Evolutionary conservation across 2,329 filamentous ascomycete genomes (phyloP), one percentile per base, ranked within the genome.

Genomic region (Penicillium olsonii): DNA sequence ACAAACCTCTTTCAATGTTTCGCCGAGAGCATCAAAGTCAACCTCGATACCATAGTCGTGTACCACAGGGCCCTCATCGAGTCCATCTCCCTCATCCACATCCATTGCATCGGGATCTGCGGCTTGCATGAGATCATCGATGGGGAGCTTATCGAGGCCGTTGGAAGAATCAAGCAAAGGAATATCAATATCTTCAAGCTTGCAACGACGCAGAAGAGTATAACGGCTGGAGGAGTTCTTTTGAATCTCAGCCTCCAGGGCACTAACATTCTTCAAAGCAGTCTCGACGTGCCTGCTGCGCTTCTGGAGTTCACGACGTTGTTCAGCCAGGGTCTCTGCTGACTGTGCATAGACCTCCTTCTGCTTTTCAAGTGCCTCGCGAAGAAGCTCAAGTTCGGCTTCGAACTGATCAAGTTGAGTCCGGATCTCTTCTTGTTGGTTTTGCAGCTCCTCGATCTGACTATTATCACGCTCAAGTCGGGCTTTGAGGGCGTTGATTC

Each of bases 11-110:
- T 89, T 89, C 26, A 96, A 77, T 37, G 95, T 89, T 12, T 92
- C 88, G 40, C 91, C 87, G 5, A 99, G 80, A 27, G 82, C 80
- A 39, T 87, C 83, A 71, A 95, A 99, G 70, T 96, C 85, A 45
- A 96, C 83, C 49, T 90, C 85, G 59, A 99, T 96, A 46, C 94
- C 94, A 65, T 96, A 91, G 67, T 97, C 90, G 56, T 95, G 86
- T 54, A 92, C 80, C 31, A 84, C 82, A 44, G 86, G 82, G 41
- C 81, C 79, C 65, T 85, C 80, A 26, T 67, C 68, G 22, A 74
- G 72, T 8, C 65, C 65, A 37, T 76, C 74, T 34, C 74, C 72
- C 47, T 88, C 88, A 55, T 97, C 94, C 17, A 97, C 77, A 57
- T 97, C 92, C 92, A 97, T 96, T 3, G 87, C 87, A 65, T 96